Conservation (phyloP, 2,329 filamentous ascomycete genomes). For the Pseudocercospora vitis region DNA sequence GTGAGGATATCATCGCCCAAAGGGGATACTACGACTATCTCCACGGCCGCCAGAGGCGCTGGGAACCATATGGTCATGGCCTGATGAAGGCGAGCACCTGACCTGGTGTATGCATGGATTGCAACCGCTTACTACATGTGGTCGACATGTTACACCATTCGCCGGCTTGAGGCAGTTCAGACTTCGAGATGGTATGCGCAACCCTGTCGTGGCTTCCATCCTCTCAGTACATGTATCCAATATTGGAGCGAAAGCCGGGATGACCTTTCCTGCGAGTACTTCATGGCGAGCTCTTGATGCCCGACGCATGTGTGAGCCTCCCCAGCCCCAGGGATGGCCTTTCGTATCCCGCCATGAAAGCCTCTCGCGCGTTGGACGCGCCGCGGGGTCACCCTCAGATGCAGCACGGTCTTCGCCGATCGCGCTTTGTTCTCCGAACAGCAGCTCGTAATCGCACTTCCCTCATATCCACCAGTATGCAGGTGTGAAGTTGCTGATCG, state of each 20-base stretch:
- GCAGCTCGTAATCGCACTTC: background rate
- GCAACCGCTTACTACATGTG: no score
- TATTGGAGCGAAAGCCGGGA: no score
- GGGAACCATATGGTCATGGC: background rate
- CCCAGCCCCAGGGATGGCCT: background rate
- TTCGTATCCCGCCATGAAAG: no score
- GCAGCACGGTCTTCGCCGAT: no score
- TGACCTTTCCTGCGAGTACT: no score
- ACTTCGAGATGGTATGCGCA: background rate
- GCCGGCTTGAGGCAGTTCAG: background rate
- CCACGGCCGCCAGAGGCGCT: background rate
- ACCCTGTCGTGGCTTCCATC: slow-evolving; percentile 1
- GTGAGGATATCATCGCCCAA: background rate
- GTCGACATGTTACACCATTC: background rate
- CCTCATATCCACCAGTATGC: no score
- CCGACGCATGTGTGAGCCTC: background rate
- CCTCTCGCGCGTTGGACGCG: no score
- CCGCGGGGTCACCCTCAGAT: no score
- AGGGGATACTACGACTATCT: background rate
- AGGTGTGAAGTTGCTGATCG: slow-evolving; percentile 1
- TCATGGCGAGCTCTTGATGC: slow-evolving; percentile 6
- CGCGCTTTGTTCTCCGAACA: background rate
- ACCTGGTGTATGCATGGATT: background rate
- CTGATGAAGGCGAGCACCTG: background rate
- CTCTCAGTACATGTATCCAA: no score